Percentiles rank a stretch among this genome's conserved stretches.
phyloP scores from a whole-genome alignment of 2,329 filamentous ascomycete genomes.

The Lachnellula cervina region DNA sequence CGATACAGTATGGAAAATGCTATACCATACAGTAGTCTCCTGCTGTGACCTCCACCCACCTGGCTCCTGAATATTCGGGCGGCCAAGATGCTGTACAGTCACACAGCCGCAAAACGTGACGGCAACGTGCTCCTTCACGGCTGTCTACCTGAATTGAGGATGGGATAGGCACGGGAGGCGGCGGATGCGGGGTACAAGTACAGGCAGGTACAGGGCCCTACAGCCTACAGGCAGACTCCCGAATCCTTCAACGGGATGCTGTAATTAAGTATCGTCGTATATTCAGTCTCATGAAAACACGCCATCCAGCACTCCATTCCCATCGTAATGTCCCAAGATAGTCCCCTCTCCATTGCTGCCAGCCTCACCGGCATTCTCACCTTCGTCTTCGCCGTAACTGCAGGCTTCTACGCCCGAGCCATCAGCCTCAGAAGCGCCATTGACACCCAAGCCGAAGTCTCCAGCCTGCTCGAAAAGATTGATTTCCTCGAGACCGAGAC shows the following conservation, averaged over 20 bases:
- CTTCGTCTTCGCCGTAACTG: conserved; percentile 17
- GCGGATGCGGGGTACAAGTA: neutral
- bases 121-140: neutral
- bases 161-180: neutral
- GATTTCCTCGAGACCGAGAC: conserved; percentile 21
- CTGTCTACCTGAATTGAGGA: neutral
- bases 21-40: neutral
- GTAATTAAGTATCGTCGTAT: neutral
- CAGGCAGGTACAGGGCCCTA: neutral
- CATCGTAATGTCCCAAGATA: conserved; percentile 6
- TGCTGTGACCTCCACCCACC: neutral
- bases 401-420: conserved; percentile 18
- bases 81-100: neutral
- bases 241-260: neutral
- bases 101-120: neutral
- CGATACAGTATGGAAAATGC: neutral
- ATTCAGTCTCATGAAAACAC: neutral
- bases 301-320: neutral
- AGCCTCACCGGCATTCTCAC: conserved; percentile 19
- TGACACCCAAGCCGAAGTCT: conserved; percentile 20
- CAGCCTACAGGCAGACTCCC: neutral
- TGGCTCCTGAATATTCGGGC: neutral
- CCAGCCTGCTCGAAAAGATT: conserved; percentile 18
- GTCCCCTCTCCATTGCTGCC: conserved; percentile 14
- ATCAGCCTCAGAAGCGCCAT: conserved; percentile 18